Base-by-base conservation (phyloP, 2,329 filamentous ascomycete genomes). In the Fusarium lyarnte region DNA sequence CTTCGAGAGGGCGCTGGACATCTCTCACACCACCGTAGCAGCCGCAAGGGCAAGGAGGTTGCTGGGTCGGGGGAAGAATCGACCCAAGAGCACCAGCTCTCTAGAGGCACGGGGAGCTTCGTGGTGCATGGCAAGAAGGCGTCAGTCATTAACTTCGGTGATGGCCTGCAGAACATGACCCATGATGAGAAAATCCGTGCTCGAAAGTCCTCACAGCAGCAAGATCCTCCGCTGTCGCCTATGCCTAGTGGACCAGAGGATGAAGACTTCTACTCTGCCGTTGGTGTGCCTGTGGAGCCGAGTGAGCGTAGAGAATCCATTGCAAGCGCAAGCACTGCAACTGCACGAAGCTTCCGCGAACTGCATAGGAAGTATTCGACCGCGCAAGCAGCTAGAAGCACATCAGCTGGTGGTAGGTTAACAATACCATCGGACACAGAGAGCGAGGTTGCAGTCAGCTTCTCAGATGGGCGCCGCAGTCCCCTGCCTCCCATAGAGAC, bases 81-180 rank as follows among this genome's bases (percentile, higher is more conserved):
- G 70, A 72, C 81, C 70, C 77, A 88, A 83, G 84, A 92, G 41
- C 92, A 94, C 74, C 90, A 92, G 16, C 86, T 99, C 17, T 86
- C 92, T 11, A 90, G 96, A 52, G 92, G 92, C 17, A 90, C 93
- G 17, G 94, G 94, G 9, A 97, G 94, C 76, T 99, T 99, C 81
- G 97, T 96, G 8, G 91, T 99, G 8, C 96, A 99, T 78, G 95
- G 96, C 68, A 99, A 98, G 85, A 98, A 99, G 82, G 96, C 96
- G 6, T 97, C 94, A 2, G 93, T 99, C 62, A 94, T 99, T 74
- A 97, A 94, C n/a, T 97, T 99, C 79, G 94, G 95, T 13, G 91
- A 91, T n/a, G 95, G 97, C 76, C 91, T 97, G 84, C 92, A 95
- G 77, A 92, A 88, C 66, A 89, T 95, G 82, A 88, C 91, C 2